Percentiles rank a stretch among this genome's conserved stretches.
These are phyloP conservation scores for Trichosporon ovoides DNA, from an alignment of 1,284 basidiomycete species.

Conservation along the genomic window DNA sequence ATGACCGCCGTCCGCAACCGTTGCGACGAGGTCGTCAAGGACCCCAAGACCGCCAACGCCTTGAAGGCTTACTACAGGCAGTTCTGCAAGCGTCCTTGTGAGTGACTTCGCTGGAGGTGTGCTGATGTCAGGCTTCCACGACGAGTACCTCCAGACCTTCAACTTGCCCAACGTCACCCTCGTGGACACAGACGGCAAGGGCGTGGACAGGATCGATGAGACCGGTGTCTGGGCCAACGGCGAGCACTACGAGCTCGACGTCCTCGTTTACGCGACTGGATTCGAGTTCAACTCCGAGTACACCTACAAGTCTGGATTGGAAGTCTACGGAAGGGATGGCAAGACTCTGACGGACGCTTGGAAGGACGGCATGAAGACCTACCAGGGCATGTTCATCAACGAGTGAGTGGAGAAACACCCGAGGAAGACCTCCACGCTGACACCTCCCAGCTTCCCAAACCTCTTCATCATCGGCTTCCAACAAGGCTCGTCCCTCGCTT, in stretches of 20 bases:
- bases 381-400: slow-evolving; percentile 13
- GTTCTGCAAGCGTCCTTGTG: slow-evolving; percentile 14
- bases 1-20: slow-evolving; percentile 8
- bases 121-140: slow-evolving; percentile 7
- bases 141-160: slow-evolving; percentile 17
- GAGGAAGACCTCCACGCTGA: no score
- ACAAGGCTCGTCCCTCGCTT: slow-evolving; percentile 9
- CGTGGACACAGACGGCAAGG: slow-evolving; percentile 18
- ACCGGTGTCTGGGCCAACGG: slow-evolving; percentile 16
- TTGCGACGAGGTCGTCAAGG: slow-evolving; percentile 12
- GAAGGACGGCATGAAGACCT: slow-evolving; percentile 13
- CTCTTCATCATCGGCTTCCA: slow-evolving; percentile 11
- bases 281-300: slow-evolving; percentile 16
- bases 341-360: slow-evolving; percentile 14
- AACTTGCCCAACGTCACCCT: slow-evolving; percentile 15
- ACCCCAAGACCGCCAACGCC: slow-evolving; percentile 6
- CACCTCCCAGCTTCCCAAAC: slow-evolving; percentile 16
- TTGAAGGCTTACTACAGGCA: slow-evolving; percentile 22
- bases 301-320: slow-evolving; percentile 9
- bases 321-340: slow-evolving; percentile 12
- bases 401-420: background rate
- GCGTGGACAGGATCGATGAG: slow-evolving; percentile 12
- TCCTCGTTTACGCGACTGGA: slow-evolving; percentile 16
- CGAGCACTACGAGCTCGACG: slow-evolving; percentile 16
- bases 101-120: no score